Evolutionary conservation across 1,284 basidiomycete genomes (phyloP).

Genomic region (Fomitopsis palustris): DNA sequence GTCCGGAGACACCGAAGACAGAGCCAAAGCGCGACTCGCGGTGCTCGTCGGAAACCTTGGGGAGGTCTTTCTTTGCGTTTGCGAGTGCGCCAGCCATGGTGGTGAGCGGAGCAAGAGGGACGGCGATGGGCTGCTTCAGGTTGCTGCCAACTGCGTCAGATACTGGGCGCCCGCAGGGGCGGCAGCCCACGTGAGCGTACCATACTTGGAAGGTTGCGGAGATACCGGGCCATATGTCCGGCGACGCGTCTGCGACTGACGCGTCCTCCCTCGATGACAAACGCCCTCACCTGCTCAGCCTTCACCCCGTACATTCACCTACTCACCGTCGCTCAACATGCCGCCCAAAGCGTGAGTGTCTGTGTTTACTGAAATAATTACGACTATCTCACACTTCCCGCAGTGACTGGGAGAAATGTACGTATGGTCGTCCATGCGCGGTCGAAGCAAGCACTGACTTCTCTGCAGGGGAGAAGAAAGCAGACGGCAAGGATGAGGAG

Average conservation of each 20-base stretch:
- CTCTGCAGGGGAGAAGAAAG: slow-evolving; percentile 73
- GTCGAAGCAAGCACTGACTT: slow-evolving; percentile 2
- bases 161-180: neutral
- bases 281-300: slow-evolving; percentile 3
- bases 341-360: slow-evolving; percentile 74
- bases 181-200: neutral
- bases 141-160: neutral
- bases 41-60: slow-evolving; percentile 88
- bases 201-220: slow-evolving; percentile 2
- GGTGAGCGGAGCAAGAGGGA: slow-evolving; percentile 14
- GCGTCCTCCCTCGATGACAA: slow-evolving; percentile 24
- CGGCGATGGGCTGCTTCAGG: neutral
- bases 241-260: slow-evolving; percentile 22
- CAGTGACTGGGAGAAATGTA: slow-evolving; percentile 98
- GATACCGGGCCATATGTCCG: neutral
- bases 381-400: slow-evolving; percentile 5
- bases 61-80: slow-evolving; percentile 84
- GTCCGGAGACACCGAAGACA: slow-evolving; percentile 93
- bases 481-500: slow-evolving; percentile 72
- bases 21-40: slow-evolving; percentile 86
- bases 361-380: neutral
- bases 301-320: neutral
- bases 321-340: slow-evolving; percentile 43
- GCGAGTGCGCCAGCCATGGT: slow-evolving; percentile 88
- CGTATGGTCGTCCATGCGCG: slow-evolving; percentile 24